Evolutionary conservation across 1,284 basidiomycete species (phyloP), one percentile per base, ranked within the genome.

Genomic region (Naganishia albida): DNA sequence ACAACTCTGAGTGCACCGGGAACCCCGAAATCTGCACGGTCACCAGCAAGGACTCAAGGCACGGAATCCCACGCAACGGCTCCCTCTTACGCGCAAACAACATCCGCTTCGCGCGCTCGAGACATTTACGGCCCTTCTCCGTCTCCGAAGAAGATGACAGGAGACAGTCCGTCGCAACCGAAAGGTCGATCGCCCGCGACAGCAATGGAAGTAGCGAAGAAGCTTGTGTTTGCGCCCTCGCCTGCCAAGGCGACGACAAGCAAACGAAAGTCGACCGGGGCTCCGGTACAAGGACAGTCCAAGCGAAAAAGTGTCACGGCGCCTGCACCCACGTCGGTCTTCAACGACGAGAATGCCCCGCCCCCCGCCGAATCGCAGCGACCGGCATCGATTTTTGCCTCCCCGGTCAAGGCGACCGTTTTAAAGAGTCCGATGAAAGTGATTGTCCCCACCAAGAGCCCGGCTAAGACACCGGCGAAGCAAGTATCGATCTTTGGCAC

Each of bases 201-300:
- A 20, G 63, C 63, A 15, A 59, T 51, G 55, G 55, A 65, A 18
- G 63, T 65, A 46, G 63, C 63, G 12, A 65, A 65, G 34, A 65
- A 59, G 28, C 55, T 65, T 7, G 63, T 65, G 13, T 65, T 65
- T 28, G 50, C 38, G 23, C 63, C 63, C 7, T 51, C 63, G 8
- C 57, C 57, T 0, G 46, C 48, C 23, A 60, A 50, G 20, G n/a
- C 46, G 12, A 12, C 42, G 12, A 20, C 46, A 4, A 60, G 57
- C 46, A 60, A 60, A 46, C 46, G 57, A 12, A 49, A 49, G 15
- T 60, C 57, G 7, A 30, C 23, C 2, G 57, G 34, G 10, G 46
- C 46, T 7, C 42, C 39, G 26, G 40, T 23, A 4, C 44, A 60
- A 26, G 18, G 18, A 7, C 57, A 49, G 38, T 50, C 46, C 20